A percentile compares a stretch with the other conserved stretches of the same genome.
These are phyloP conservation scores for Fusarium sp. DNA, from an alignment of 2,329 filamentous ascomycete species.

Conservation along the genomic window DNA sequence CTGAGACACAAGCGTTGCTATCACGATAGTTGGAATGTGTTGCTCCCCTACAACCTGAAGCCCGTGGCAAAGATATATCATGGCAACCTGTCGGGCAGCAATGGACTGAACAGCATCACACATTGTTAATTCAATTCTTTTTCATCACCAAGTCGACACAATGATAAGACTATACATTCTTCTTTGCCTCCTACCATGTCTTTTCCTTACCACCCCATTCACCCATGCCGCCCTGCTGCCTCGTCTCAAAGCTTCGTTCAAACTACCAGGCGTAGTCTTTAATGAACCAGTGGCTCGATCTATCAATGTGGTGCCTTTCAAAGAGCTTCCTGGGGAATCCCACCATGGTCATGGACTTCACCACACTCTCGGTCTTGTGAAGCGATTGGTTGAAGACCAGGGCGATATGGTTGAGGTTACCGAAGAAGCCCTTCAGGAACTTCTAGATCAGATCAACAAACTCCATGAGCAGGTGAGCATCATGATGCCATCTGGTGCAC, in stretches of 20 bases:
- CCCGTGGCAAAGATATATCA: conserved; percentile 37
- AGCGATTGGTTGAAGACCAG: conserved; percentile 44
- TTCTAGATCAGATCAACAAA: conserved; percentile 46
- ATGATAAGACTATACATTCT: conserved; percentile 41
- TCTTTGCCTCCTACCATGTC: conserved; percentile 30
- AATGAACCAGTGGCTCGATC: conserved; percentile 16
- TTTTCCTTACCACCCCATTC: conserved; percentile 16
- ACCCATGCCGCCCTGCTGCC: conserved; percentile 25
- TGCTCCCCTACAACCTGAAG: conserved; percentile 46
- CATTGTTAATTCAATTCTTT: conserved; percentile 3
- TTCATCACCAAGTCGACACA: conserved; percentile 26
- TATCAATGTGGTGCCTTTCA: conserved; percentile 21
- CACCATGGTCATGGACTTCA: conserved; percentile 22
- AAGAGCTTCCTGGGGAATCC: conserved; percentile 7
- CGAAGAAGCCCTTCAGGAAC: conserved; percentile 38
- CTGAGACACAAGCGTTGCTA: conserved; percentile 42
- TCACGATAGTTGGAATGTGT: conserved; percentile 49
- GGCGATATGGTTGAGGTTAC: conserved; percentile 44
- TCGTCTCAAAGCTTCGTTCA: conserved; percentile 7
- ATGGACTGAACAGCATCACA: background rate
- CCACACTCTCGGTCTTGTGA: conserved; percentile 31
- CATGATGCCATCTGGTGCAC: conserved; percentile 41
- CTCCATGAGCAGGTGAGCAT: conserved; percentile 46
- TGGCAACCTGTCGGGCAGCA: background rate
- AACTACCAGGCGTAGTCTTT: conserved; percentile 18